These are phyloP conservation scores for Scheffersomyces lignosus DNA, from an alignment of 805 yeast genomes.

Conservation along the genomic window DNA sequence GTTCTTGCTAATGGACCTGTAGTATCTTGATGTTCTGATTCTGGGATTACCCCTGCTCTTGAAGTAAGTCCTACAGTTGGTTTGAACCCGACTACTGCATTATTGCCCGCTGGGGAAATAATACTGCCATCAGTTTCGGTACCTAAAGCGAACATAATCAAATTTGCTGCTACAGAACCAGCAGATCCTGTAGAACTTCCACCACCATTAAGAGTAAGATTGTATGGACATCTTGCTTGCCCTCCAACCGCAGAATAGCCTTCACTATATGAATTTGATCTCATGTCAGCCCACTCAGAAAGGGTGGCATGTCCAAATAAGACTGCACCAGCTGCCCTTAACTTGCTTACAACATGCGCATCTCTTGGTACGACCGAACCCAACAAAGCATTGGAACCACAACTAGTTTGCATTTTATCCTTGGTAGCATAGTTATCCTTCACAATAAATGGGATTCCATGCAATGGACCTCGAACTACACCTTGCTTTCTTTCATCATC, in stretches of 20 bases:
- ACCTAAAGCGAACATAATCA: conserved; percentile 25
- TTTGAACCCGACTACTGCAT: conserved; percentile 25
- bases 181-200: conserved; percentile 30
- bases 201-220: conserved; percentile 23
- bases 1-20: conserved; percentile 27
- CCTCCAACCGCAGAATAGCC: conserved; percentile 28
- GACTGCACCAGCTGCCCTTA: conserved; percentile 27
- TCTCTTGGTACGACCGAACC: conserved; percentile 29
- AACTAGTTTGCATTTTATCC: conserved; percentile 18
- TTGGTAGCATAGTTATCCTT: conserved; percentile 27
- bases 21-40: conserved; percentile 26
- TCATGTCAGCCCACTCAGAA: conserved; percentile 31
- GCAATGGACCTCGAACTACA: conserved; percentile 20
- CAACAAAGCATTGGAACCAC: conserved; percentile 21
- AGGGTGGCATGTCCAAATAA: conserved; percentile 25
- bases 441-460: conserved; percentile 27
- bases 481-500: conserved; percentile 18
- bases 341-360: conserved; percentile 21
- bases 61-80: conserved; percentile 29
- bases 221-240: conserved; percentile 25
- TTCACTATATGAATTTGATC: conserved; percentile 22
- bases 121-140: conserved; percentile 30
- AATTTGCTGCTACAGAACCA: conserved; percentile 24
- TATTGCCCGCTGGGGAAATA: conserved; percentile 24
- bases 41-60: conserved; percentile 25